Percentiles rank a stretch among this genome's conserved stretches.
Evolutionary conservation across 2,329 filamentous ascomycete genomes (phyloP).

Genomic region (Byssothecium circinans): DNA sequence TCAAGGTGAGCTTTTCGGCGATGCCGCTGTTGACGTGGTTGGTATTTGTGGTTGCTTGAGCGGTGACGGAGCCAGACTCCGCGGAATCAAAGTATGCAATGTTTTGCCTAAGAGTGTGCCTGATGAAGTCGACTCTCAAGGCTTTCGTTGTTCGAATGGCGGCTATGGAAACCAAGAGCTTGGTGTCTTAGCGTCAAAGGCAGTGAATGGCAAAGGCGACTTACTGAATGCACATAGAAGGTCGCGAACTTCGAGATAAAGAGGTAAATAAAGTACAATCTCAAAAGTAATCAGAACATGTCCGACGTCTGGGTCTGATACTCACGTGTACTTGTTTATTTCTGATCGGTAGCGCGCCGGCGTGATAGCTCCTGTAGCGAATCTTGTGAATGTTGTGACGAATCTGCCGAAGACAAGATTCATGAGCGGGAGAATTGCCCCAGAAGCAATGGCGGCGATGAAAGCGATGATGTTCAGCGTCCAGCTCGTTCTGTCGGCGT

Average conservation of each 20-base stretch:
- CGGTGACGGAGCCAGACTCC: conserved; percentile 90
- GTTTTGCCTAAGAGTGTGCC: conserved; percentile 58
- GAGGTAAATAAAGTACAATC: conserved; percentile 69
- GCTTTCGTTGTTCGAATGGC: conserved; percentile 56
- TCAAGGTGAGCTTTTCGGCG: conserved; percentile 46
- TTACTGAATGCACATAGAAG: conserved; percentile 53
- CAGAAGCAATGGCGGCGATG: conserved; percentile 47
- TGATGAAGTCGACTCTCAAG: conserved; percentile 63
- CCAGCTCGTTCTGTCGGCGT: conserved; percentile 38
- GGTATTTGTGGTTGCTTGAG: conserved; percentile 89
- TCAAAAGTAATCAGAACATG: conserved; percentile 26
- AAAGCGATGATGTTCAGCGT: conserved; percentile 33
- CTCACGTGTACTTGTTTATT: conserved; percentile 40
- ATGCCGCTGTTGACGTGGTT: conserved; percentile 93
- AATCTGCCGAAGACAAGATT: conserved; percentile 57
- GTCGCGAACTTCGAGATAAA: conserved; percentile 68
- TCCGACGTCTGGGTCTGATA: too few relatives aligned
- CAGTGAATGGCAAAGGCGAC: background rate
- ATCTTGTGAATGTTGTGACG: conserved; percentile 51
- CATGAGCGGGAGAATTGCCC: conserved; percentile 53
- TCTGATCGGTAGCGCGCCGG: conserved; percentile 43
- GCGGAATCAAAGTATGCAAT: conserved; percentile 68
- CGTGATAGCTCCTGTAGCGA: conserved; percentile 35
- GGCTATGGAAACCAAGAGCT: conserved; percentile 51
- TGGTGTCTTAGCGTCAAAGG: conserved; percentile 6